Conservation (phyloP, 768 basidiomycete species). For the Pleurotus pulmonarius region DNA sequence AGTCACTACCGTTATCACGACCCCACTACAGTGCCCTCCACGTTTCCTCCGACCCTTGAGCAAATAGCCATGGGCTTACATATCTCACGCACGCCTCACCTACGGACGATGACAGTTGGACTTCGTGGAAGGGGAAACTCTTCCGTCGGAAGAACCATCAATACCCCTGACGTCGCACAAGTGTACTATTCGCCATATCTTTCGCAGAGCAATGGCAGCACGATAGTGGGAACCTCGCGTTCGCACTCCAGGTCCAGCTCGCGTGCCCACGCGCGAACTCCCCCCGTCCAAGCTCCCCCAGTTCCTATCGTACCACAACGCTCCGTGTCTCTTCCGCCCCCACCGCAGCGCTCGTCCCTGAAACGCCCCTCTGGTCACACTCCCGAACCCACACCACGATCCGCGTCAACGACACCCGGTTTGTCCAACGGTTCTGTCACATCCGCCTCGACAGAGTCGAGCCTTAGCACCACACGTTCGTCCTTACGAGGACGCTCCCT, state of each 20-base stretch:
- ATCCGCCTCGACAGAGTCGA: conserved; percentile 46
- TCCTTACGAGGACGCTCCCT: conserved; percentile 14
- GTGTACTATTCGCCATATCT: conserved; percentile 5
- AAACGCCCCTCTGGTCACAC: conserved; percentile 43
- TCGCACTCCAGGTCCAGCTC: conserved; percentile 24
- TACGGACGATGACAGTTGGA: conserved; percentile 27
- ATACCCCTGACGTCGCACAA: conserved; percentile 1
- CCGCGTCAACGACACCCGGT: conserved; percentile 24
- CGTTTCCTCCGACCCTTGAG: conserved; percentile 58
- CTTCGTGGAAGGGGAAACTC: neutral
- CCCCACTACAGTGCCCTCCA: conserved; percentile 32
- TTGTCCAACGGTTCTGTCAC: conserved; percentile 43
- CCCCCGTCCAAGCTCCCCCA: conserved; percentile 15
- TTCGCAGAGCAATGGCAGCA: neutral
- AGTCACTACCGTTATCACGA: conserved; percentile 33
- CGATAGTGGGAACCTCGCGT: neutral
- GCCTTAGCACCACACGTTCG: conserved; percentile 21
- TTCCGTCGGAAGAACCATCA: neutral
- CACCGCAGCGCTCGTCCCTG: conserved; percentile 61
- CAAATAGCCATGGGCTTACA: conserved; percentile 83
- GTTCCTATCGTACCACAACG: conserved; percentile 16
- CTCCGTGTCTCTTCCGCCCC: conserved; percentile 40
- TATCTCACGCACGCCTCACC: conserved; percentile 70
- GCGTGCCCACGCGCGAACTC: conserved; percentile 24
- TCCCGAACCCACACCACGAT: conserved; percentile 35